phyloP scores from a whole-genome alignment of 257 asterid species.

The Ballota nigra region DNA sequence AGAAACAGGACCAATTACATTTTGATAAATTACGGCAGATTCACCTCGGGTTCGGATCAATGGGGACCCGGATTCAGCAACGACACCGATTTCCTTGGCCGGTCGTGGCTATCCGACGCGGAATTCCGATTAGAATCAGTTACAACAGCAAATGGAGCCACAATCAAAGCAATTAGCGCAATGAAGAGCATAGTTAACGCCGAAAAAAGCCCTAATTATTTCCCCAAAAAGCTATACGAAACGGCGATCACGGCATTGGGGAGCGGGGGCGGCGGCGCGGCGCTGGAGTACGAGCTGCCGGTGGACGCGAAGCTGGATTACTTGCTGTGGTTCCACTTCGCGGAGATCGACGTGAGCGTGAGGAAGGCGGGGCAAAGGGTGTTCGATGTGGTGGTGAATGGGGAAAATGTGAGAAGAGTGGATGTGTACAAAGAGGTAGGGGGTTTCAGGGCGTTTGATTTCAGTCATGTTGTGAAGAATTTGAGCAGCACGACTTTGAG shows the following conservation, averaged over 20 bases:
- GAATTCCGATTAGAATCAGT: constrained; percentile 30
- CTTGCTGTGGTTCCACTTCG: constrained; percentile 82
- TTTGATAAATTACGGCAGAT: constrained; percentile 78
- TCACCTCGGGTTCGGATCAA: constrained; percentile 76
- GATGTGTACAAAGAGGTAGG: constrained; percentile 82
- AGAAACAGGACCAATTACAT: constrained; percentile 39
- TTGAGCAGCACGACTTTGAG: constrained; percentile 55
- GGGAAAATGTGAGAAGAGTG: constrained; percentile 61
- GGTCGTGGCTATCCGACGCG: constrained; percentile 79
- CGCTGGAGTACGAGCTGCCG: constrained; percentile 58
- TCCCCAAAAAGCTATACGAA: constrained; percentile 74
- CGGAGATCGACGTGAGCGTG: constrained; percentile 89
- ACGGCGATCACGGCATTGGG: constrained; percentile 59
- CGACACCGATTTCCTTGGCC: constrained; percentile 74
- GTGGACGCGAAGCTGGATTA: constrained; percentile 94
- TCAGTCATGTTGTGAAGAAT: constrained; percentile 73
- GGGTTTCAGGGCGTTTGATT: constrained; percentile 76
- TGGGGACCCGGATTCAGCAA: constrained; percentile 96
- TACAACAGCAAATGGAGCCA: constrained; percentile 35
- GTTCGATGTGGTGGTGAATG: constrained; percentile 80
- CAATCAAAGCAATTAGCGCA: constrained; percentile 64
- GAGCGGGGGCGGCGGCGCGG: constrained; percentile 50
- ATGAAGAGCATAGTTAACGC: constrained; percentile 40
- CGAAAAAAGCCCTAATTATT: constrained; percentile 64
- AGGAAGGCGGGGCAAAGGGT: constrained; percentile 75